Evolutionary conservation across 1,284 basidiomycete species (phyloP).

Genomic region (Boletus nobilissimus): DNA sequence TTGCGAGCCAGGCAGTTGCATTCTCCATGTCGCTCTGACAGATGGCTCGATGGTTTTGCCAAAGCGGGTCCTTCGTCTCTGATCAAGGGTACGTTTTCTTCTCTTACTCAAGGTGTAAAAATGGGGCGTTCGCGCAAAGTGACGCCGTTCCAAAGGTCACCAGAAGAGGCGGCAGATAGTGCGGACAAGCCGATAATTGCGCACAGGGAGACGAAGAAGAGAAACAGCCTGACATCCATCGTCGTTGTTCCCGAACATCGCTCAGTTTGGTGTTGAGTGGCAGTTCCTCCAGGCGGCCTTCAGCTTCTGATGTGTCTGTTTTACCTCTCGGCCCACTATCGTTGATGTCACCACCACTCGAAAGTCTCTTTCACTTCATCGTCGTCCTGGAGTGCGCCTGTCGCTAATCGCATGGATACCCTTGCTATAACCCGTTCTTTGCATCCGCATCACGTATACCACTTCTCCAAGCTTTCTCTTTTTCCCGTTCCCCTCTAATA

Average conservation of each 20-base stretch:
- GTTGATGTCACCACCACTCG: conserved; percentile 47
- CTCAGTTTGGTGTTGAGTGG: not conserved
- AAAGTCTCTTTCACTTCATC: conserved; percentile 46
- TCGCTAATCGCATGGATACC: conserved; percentile 19
- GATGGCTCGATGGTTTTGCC: not conserved
- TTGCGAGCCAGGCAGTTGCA: too few relatives aligned
- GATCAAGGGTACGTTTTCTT: not conserved
- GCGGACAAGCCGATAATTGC: not conserved
- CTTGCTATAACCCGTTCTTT: not conserved
- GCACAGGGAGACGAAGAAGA: not conserved
- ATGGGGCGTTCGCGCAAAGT: conserved; percentile 17
- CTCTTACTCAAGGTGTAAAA: not conserved
- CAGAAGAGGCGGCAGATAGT: not conserved
- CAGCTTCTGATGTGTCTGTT: conserved; percentile 35
- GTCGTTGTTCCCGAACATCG: conserved; percentile 24
- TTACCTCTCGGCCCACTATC: conserved; percentile 43
- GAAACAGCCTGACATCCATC: conserved; percentile 28
- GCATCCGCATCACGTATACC: not conserved
- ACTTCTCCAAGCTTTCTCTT: conserved; percentile 30
- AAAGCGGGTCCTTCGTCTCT: not conserved
- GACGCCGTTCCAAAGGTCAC: conserved; percentile 11
- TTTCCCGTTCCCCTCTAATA: conserved; percentile 37
- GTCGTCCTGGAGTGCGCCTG: conserved; percentile 33
- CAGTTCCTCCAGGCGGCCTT: conserved; percentile 22
- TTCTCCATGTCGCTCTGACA: too few relatives aligned